Evolutionary conservation across 208 protist genomes (phyloP), one percentile per base, ranked within the genome.

Genomic region (Wallacemonas sp.): DNA sequence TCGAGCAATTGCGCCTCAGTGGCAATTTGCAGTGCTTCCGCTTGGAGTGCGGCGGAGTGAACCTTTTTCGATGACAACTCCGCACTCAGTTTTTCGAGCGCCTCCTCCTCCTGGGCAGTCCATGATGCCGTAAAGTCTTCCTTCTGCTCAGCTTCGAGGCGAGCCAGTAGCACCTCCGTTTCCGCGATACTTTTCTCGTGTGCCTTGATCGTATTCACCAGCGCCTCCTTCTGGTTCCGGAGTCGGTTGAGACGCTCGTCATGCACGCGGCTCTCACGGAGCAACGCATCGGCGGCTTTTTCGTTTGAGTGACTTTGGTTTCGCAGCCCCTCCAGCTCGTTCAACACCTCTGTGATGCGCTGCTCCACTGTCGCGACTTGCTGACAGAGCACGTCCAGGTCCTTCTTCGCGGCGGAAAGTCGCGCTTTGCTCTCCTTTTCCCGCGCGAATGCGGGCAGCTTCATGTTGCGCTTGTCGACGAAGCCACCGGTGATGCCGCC

Each of bases 401-500:
- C 70, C 19, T 56, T 55, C 12, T 77, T 69, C 38, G 82, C 79
- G n/a, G 46, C 55, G 2, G 17, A 27, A 9, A 86, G 43, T 24
- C 69, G 61, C 11, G 12, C 49, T 12, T 36, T 49, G 19, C 76
- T 19, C 24, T 80, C 60, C 46, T 86, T 85, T 57, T 94, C 80
- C 30, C 83, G 58, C 21, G 68, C 72, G 21, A 88, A 73, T 29
- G 83, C 38, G 9, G 70, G 70, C 0, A 99, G 55, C 29, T 94
- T 90, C 57, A 92, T 92, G 55, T 88, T 91, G 1, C 76, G 65
- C 21, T 73, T 66, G 56, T 99, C 96, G 48, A 93, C 66, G 69
- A 93, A 99, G 11, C 99, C 99, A 57, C 99, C 99, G 0, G 93
- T 98, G 17, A 99, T 89, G 2, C 93, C 91, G 56, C 98, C 98